phyloP scores from a whole-genome alignment of 192 early-diverging fungal species.

The Coemansia sp. region DNA sequence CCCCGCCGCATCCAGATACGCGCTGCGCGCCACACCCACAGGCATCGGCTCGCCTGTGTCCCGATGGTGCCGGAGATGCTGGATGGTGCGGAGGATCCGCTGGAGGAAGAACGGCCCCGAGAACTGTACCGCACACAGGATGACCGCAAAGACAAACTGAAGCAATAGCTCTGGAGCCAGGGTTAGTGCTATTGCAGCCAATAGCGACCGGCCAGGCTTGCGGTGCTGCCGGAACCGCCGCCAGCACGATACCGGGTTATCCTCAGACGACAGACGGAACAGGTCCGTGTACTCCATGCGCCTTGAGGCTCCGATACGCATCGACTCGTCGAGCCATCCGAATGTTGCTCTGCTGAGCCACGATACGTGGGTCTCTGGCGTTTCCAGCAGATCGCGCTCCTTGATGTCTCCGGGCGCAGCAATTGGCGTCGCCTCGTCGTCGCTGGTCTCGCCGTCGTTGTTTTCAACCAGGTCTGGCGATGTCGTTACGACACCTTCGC shows the following conservation, averaged over 20 bases:
- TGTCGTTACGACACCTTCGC: neutral
- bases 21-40: slow-evolving; percentile 13
- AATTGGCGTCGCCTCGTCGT: slow-evolving; percentile 22
- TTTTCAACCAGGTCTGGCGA: neutral
- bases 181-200: slow-evolving; percentile 27
- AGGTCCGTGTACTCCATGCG: slow-evolving; percentile 61
- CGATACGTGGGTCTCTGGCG: slow-evolving; percentile 20
- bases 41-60: neutral
- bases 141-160: slow-evolving; percentile 34
- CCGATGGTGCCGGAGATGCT: slow-evolving; percentile 7
- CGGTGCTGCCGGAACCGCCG: slow-evolving; percentile 14
- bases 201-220: slow-evolving; percentile 23
- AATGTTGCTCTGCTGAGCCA: slow-evolving; percentile 47
- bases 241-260: slow-evolving; percentile 46
- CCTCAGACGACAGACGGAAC: slow-evolving; percentile 50
- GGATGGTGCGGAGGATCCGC: slow-evolving; percentile 54
- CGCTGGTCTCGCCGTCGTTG: neutral
- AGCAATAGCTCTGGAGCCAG: slow-evolving; percentile 44
- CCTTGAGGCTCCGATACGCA: slow-evolving; percentile 54
- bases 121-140: slow-evolving; percentile 37
- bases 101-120: slow-evolving; percentile 58
- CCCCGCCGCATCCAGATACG: slow-evolving; percentile 60
- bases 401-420: neutral
- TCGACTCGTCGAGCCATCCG: slow-evolving; percentile 59
- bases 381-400: slow-evolving; percentile 14